Evolutionary conservation across 2,329 filamentous ascomycete species (phyloP), one percentile per base, ranked within the genome.

Genomic region (Fusarium liriodendri): DNA sequence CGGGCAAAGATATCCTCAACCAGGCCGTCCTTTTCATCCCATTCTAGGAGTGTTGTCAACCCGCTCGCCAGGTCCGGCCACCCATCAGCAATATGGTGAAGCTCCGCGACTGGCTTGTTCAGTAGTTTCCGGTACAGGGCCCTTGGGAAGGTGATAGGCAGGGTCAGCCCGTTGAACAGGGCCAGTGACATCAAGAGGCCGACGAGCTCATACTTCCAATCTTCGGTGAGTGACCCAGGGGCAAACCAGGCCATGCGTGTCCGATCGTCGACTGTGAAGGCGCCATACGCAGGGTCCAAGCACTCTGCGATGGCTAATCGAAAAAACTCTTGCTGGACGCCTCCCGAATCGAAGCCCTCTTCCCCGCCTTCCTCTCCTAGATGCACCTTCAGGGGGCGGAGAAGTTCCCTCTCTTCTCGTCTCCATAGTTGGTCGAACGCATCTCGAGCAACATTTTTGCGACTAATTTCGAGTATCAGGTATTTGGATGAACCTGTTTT

Each of bases 291-390:
- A 6, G 94, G 93, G 76, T 94, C 88, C 54, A 98, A 88, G 5
- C 93, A 94, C 78, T 97, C 92, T 1, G 90, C 90, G 76, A 98
- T 91, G 20, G 94, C 91, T 32, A 98, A 84, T 18, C 95, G 91
- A 84, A 99, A 98, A 80, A 98, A 98, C 73, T 99, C 97, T 80
- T 98, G 95, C 77, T 98, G 96, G 1, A 99, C 95, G 72, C 97
- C 97, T 50, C 97, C 97, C 58, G 96, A 95, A 81, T 99, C 97
- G 37, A 97, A 90, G 0, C 97, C 97, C 80, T 97, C 92, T 81
- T 98, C 97, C 33, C 95, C 94, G 62, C 88, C 87, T 37, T 94
- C 92, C 79, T 95, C 93, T 5, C 95, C 95, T 66, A 98, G 89
- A 60, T 94, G 92, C 10, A 99, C 92, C 78, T 98, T 98, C 37